A percentile compares a stretch with the other conserved stretches of the same genome.
Conservation (phyloP, 345 rosid genomes). For the Kandelia obovata region DNA sequence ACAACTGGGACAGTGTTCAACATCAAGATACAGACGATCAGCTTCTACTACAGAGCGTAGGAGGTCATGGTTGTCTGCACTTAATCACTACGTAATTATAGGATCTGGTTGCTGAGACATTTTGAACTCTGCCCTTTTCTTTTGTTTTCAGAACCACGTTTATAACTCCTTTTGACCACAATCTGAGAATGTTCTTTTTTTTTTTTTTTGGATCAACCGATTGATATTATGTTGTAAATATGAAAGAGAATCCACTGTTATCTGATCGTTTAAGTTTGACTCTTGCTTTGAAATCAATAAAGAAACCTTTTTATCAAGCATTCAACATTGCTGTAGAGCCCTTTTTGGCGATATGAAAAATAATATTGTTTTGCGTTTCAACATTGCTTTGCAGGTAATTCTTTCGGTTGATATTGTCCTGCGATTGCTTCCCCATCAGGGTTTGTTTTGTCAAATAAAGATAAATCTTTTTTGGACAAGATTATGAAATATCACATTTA, state of each 20-base stretch:
- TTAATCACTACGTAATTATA: slow-evolving; percentile 63
- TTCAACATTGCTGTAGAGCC: no score
- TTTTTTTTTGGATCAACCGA: background rate
- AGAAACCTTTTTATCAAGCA: no score
- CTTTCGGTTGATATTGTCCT: no score
- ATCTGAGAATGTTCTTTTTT: background rate
- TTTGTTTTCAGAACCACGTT: background rate
- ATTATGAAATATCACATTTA: no score
- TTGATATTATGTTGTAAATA: slow-evolving; percentile 20
- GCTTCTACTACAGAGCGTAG: slow-evolving; percentile 42
- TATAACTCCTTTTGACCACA: slow-evolving; percentile 14
- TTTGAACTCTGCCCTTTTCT: background rate
- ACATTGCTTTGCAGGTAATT: no score
- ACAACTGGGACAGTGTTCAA: slow-evolving; percentile 45
- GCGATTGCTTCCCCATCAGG: no score
- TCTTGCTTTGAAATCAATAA: no score
- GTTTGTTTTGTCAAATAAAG: no score
- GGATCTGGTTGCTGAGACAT: slow-evolving; percentile 56
- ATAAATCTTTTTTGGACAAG: no score
- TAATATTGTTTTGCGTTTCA: no score
- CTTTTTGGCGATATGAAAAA: no score
- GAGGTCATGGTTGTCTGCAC: slow-evolving; percentile 71
- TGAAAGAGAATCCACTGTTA: slow-evolving; percentile 1
- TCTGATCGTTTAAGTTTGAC: background rate
- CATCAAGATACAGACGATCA: slow-evolving; percentile 51